These are phyloP conservation scores for Rhytidiadelphus loreus DNA, from an alignment of 225 moss, liverwort and hornwort genomes.

Conservation along the genomic window DNA sequence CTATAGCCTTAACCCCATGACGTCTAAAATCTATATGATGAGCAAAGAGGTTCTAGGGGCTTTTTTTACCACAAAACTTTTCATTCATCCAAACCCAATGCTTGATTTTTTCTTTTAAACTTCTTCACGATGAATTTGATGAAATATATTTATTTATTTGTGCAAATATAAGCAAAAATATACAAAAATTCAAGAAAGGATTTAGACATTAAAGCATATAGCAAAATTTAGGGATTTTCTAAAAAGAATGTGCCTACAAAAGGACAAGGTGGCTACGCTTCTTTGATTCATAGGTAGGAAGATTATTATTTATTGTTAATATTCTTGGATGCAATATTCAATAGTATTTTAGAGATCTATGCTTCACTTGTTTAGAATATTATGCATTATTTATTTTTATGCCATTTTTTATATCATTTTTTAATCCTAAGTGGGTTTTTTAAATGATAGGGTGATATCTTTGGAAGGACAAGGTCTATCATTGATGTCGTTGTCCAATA, in stretches of 20 bases:
- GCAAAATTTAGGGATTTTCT: background rate
- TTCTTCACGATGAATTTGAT: background rate
- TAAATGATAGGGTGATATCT: background rate
- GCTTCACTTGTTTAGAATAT: background rate
- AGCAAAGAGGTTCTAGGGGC: accelerated
- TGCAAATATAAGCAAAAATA: background rate
- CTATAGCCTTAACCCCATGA: too few relatives aligned
- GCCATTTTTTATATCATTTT: background rate
- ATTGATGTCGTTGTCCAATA: too few relatives aligned
- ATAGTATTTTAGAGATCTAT: background rate
- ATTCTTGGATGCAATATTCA: background rate
- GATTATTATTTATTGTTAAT: background rate
- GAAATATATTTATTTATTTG: background rate
- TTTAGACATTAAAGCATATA: accelerated
- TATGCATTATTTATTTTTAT: background rate
- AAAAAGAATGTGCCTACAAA: background rate
- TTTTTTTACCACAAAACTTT: accelerated
- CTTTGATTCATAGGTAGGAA: background rate
- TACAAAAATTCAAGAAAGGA: background rate
- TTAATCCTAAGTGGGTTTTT: too few relatives aligned
- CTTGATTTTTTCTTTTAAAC: accelerated
- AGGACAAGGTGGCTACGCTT: background rate
- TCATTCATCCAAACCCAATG: background rate
- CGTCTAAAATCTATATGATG: too few relatives aligned
- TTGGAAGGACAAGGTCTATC: background rate